phyloP scores from a whole-genome alignment of 495 filamentous ascomycete genomes.

The Astrocystis sublimbata region DNA sequence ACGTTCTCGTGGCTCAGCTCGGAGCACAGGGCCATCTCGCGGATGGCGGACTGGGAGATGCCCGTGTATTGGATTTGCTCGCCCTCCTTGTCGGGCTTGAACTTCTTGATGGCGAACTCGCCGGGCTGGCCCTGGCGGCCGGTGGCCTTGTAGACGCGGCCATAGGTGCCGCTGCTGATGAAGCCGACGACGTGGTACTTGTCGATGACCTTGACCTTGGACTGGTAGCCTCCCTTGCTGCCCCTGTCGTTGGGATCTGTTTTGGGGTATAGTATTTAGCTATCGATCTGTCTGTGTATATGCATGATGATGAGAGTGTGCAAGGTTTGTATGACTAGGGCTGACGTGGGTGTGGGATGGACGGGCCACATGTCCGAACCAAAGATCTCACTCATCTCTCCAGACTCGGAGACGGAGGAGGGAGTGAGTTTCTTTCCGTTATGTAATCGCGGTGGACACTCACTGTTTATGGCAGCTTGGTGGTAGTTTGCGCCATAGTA shows the following conservation, averaged over 20 bases:
- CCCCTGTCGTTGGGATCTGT: slow-evolving; percentile 52
- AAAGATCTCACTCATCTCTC: neutral
- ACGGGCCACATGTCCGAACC: neutral
- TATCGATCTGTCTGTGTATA: neutral
- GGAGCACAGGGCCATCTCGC: slow-evolving; percentile 98
- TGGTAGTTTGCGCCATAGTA: neutral
- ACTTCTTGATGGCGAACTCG: slow-evolving; percentile 98
- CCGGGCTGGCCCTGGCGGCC: slow-evolving; percentile 69
- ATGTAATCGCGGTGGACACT: neutral
- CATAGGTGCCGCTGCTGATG: slow-evolving; percentile 98
- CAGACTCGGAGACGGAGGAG: neutral
- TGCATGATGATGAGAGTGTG: neutral
- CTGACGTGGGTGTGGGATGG: neutral
- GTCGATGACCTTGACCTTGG: slow-evolving; percentile 85
- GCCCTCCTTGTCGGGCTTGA: slow-evolving; percentile 99
- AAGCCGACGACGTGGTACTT: slow-evolving; percentile 96
- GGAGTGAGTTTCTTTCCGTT: neutral
- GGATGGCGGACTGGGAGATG: slow-evolving; percentile 94
- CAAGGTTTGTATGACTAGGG: neutral
- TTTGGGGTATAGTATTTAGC: slow-evolving; percentile 5
- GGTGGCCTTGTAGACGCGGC: slow-evolving; percentile 92
- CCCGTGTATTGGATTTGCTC: slow-evolving; percentile 93
- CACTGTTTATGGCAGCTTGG: neutral
- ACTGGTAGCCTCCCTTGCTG: slow-evolving; percentile 64
- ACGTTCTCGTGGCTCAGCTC: slow-evolving; percentile 89